Evolutionary conservation across 2,329 filamentous ascomycete genomes (phyloP), one percentile per base, ranked within the genome.

Genomic region (Annulohypoxylon truncatum): DNA sequence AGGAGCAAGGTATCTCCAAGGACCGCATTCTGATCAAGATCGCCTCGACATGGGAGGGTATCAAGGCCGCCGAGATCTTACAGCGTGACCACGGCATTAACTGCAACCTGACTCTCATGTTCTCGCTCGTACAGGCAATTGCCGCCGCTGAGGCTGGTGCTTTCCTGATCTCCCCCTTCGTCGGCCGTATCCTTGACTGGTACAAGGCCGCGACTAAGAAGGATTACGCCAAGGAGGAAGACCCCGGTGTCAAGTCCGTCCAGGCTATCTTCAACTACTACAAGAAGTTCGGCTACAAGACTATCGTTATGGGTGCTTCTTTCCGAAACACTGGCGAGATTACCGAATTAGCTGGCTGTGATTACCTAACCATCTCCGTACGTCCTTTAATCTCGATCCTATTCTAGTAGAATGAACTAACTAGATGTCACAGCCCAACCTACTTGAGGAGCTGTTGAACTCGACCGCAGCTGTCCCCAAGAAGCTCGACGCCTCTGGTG

Each of bases 201-300:
- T 97, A 91, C 92, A 99, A 99, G 93, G 93, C 93, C 65, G 85
- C 90, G 75, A 92, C 90, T 82, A 97, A 97, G 90, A 94, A 96
- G 89, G 92, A 96, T 74, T 99, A 94, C 90, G 78, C 86, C 80
- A 88, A 93, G 81, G 85, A 92, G 82, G 92, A 97, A 81, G 96
- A 99, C 86, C 96, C 96, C 62, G 96, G 96, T 86, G 96, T 99
- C 82, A 88, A 93, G 85, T 95, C 92, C 73, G 96, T 99, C 79
- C 88, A 95, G 87, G 79, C 77, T 82, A 99, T 99, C 86, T 99
- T 91, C 90, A 96, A 99, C 89, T 99, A 99, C 92, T 99, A 99
- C 92, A 99, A 99, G 93, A 98, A 98, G 89, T 93, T 85, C 82
- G 93, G 92, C 82, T 97, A 99, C 91, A 97, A 97, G 77, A 99